These are phyloP conservation scores for Echinochloa phyllopogon DNA, from an alignment of 176 grass and related monocot genomes.

Conservation along the genomic window DNA sequence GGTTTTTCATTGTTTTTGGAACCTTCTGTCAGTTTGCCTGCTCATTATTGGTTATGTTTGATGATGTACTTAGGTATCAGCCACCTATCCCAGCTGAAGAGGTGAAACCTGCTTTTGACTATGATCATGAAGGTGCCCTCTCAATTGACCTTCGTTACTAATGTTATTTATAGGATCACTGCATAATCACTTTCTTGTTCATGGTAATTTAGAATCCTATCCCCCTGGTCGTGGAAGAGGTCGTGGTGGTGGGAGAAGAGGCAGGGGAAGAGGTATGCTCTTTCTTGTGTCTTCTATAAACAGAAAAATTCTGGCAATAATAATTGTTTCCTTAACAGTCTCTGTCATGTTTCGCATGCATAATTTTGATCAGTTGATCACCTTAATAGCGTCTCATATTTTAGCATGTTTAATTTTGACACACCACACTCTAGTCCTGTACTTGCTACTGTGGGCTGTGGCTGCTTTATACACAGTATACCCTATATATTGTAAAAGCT, in stretches of 20 bases:
- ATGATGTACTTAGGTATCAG: slow-evolving; percentile 67
- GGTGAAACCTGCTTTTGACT: slow-evolving; percentile 68
- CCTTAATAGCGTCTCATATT: background rate
- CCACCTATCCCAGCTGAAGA: slow-evolving; percentile 77
- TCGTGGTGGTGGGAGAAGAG: slow-evolving; percentile 62
- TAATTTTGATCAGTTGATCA: too few relatives aligned
- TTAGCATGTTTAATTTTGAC: background rate
- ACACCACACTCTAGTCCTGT: background rate
- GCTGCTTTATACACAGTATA: background rate
- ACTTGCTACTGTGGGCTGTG: background rate
- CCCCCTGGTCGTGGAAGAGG: slow-evolving; percentile 66
- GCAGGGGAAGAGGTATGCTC: slow-evolving; percentile 73
- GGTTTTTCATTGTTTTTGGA: background rate
- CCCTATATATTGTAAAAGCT: background rate
- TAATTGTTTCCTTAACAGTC: background rate
- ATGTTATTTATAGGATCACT: background rate
- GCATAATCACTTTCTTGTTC: background rate
- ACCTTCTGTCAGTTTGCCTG: slow-evolving; percentile 2
- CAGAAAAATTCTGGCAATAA: slow-evolving; percentile 1
- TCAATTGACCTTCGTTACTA: background rate
- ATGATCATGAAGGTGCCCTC: slow-evolving; percentile 69
- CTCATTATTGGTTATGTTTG: slow-evolving; percentile 27
- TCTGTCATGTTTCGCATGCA: too few relatives aligned
- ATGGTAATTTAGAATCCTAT: slow-evolving; percentile 50
- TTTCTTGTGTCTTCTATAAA: slow-evolving; percentile 18